These are phyloP conservation scores for Domatiomyces globalis DNA, from an alignment of 2,329 filamentous ascomycete species.

Conservation along the genomic window DNA sequence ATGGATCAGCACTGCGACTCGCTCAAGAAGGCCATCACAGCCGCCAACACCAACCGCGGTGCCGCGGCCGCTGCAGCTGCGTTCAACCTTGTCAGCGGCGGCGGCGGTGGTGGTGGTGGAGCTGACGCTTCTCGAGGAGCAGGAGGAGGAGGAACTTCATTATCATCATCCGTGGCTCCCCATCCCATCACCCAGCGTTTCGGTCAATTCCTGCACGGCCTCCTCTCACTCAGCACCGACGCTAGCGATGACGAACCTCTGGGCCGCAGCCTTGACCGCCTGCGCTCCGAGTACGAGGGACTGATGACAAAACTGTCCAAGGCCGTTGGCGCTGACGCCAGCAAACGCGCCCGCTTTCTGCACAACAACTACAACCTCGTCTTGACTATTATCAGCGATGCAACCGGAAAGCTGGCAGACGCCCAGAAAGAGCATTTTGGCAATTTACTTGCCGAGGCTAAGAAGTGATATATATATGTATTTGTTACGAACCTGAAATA, in stretches of 20 bases:
- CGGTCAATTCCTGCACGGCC: slow-evolving; percentile 76
- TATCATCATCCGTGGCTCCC: slow-evolving; percentile 60
- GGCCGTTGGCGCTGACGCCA: slow-evolving; percentile 52
- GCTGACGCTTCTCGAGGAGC: neutral
- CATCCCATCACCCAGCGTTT: slow-evolving; percentile 92
- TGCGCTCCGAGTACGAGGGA: slow-evolving; percentile 68
- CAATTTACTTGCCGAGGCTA: slow-evolving; percentile 29
- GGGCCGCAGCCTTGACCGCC: slow-evolving; percentile 58
- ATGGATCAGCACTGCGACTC: slow-evolving; percentile 91
- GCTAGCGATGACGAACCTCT: slow-evolving; percentile 91
- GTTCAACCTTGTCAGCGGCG: slow-evolving; percentile 37
- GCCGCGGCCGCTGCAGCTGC: slow-evolving; percentile 37
- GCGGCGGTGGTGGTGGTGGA: slow-evolving; percentile 26
- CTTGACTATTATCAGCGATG: slow-evolving; percentile 68
- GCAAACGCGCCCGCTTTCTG: slow-evolving; percentile 74
- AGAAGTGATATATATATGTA: neutral
- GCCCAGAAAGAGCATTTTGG: slow-evolving; percentile 64
- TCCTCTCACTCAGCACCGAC: slow-evolving; percentile 71
- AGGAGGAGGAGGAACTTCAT: neutral
- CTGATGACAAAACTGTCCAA: slow-evolving; percentile 69
- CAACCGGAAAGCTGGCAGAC: slow-evolving; percentile 34
- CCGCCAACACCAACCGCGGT: slow-evolving; percentile 27
- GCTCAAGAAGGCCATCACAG: slow-evolving; percentile 46
- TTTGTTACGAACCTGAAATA: neutral
- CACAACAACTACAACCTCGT: slow-evolving; percentile 94